Conservation (phyloP, 805 yeast species). For the Jamesozyma lodderae region DNA sequence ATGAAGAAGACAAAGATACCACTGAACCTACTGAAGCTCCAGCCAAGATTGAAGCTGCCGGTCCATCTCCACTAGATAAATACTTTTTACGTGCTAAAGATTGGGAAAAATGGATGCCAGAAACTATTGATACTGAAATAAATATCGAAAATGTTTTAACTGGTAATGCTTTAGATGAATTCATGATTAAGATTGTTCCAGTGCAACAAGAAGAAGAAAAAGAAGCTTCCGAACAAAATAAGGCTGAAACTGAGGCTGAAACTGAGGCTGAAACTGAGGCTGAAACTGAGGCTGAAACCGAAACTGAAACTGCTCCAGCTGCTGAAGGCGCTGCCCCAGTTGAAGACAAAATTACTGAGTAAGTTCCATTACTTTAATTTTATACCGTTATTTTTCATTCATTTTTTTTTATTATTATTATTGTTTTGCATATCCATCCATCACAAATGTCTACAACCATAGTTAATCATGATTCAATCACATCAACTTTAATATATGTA, state of each 20-base stretch:
- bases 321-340: not conserved
- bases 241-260: not conserved
- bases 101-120: conserved; percentile 21
- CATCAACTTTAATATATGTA: too few species aligned
- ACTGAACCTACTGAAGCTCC: conserved; percentile 2
- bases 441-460: too few species aligned
- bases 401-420: too few species aligned
- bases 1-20: conserved; percentile 1
- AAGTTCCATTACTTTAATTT: too few species aligned
- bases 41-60: conserved; percentile 1
- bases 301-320: conserved; percentile 9
- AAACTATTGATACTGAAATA: conserved; percentile 13
- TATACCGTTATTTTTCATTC: too few species aligned
- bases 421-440: too few species aligned
- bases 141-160: conserved; percentile 14
- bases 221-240: not conserved
- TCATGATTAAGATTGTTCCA: conserved; percentile 9
- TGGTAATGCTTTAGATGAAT: conserved; percentile 22
- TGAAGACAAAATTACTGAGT: too few species aligned
- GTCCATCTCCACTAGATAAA: conserved; percentile 12
- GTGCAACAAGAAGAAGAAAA: not conserved
- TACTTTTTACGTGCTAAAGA: conserved; percentile 26
- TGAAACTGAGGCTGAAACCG: conserved; percentile 12
- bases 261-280: conserved; percentile 7
- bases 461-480: too few species aligned